phyloP scores from a whole-genome alignment of 441 rosid genomes.

The Dalechampia spathulata region DNA sequence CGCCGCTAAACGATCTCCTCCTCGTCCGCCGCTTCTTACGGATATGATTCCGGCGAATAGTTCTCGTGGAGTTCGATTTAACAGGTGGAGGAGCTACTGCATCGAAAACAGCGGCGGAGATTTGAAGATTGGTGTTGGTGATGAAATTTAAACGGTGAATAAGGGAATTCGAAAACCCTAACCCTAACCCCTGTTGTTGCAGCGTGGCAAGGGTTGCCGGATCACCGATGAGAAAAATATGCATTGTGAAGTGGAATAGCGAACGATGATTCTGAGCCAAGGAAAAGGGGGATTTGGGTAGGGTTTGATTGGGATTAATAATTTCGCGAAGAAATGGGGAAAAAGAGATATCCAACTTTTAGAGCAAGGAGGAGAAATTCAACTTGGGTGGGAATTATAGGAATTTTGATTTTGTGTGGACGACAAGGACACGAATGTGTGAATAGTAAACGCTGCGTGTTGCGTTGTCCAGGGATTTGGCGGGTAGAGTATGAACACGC shows the following conservation, averaged over 20 bases:
- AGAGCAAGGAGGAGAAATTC: neutral
- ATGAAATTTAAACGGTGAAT: constrained; percentile 26
- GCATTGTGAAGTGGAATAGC: constrained; percentile 32
- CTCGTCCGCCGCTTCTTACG: constrained; percentile 49
- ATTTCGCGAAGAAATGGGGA: constrained; percentile 20
- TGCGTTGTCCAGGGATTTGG: neutral
- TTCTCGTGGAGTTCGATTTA: constrained; percentile 31
- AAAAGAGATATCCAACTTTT: too few species aligned
- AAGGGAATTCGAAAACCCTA: constrained; percentile 42
- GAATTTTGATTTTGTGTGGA: neutral
- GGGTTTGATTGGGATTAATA: constrained; percentile 14
- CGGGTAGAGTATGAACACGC: neutral
- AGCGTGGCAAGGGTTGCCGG: constrained; percentile 31
- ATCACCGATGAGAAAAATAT: constrained; percentile 40
- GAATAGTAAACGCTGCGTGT: constrained; percentile 8
- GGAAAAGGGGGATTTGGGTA: neutral
- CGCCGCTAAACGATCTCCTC: constrained; percentile 36
- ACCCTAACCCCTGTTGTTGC: constrained; percentile 36
- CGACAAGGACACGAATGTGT: neutral
- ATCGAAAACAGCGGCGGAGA: constrained; percentile 27
- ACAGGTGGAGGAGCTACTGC: constrained; percentile 53
- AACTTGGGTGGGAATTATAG: neutral
- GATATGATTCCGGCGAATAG: constrained; percentile 37
- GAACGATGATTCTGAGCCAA: neutral
- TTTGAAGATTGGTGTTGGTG: constrained; percentile 12